These are phyloP conservation scores for Gossypium australe DNA, from an alignment of 345 rosid species.

Conservation along the genomic window DNA sequence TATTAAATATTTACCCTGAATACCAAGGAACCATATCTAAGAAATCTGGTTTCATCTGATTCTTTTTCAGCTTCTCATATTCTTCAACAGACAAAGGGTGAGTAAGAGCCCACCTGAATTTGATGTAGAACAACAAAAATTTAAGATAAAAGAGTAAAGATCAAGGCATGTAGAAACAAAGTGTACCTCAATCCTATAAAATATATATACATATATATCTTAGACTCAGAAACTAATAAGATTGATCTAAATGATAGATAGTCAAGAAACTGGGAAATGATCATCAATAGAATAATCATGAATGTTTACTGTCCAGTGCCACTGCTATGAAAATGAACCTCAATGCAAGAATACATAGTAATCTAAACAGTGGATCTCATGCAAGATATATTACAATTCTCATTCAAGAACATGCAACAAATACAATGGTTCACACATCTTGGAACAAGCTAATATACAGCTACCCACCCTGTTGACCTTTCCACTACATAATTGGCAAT, in stretches of 20 bases:
- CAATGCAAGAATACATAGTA: not conserved
- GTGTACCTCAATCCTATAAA: conserved; percentile 5
- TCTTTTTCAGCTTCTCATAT: conserved; percentile 65
- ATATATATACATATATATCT: not conserved
- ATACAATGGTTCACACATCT: not conserved
- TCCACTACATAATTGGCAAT: conserved; percentile 98
- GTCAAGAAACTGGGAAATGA: not conserved
- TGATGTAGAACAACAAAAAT: conserved; percentile 9
- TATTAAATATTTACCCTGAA: conserved; percentile 65
- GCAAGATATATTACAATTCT: not conserved
- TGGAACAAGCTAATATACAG: conserved; percentile 10
- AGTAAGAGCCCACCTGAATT: conserved; percentile 91
- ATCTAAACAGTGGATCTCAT: not conserved
- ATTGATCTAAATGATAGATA: not conserved
- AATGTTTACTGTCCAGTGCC: not conserved
- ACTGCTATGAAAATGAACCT: not conserved
- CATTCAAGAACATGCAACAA: conserved; percentile 4
- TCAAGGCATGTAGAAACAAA: not conserved
- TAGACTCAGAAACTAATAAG: conserved; percentile 2
- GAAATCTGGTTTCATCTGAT: conserved; percentile 90
- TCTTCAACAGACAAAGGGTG: conserved; percentile 83
- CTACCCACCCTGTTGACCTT: conserved; percentile 93
- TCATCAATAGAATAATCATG: not conserved
- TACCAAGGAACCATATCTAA: conserved; percentile 99
- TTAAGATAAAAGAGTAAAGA: not conserved